A percentile compares a stretch with the other conserved stretches of the same genome.
Evolutionary conservation across 148 eudicot genomes (phyloP).

Genomic region (Arbutus unedo): DNA sequence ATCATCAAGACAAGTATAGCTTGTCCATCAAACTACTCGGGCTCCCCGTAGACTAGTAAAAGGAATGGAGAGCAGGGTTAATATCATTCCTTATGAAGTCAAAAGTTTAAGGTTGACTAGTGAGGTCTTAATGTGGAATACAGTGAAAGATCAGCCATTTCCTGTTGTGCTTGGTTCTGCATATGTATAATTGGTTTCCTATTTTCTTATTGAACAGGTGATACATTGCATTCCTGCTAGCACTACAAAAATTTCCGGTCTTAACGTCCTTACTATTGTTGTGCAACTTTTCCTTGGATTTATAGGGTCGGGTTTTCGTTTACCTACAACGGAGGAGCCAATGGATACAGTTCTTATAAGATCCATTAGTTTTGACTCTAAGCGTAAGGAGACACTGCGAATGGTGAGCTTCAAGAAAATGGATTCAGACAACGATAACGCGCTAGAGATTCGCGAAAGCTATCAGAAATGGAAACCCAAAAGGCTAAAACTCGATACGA

Average conservation of each 20-base stretch:
- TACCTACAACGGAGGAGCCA: background rate
- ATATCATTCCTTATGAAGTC: too few relatives aligned
- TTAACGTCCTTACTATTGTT: background rate
- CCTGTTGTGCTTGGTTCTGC: too few relatives aligned
- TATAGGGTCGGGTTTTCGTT: background rate
- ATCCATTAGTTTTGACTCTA: conserved; percentile 11
- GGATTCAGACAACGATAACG: background rate
- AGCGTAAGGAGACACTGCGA: background rate
- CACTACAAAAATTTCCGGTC: background rate
- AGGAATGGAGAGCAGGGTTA: too few relatives aligned
- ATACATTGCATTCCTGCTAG: background rate
- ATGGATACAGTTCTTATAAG: background rate
- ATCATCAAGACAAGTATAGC: too few relatives aligned
- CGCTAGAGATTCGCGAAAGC: background rate
- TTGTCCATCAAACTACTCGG: too few relatives aligned
- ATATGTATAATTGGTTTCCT: too few relatives aligned
- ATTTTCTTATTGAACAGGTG: background rate
- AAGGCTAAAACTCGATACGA: conserved; percentile 9
- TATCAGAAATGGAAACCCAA: conserved; percentile 8
- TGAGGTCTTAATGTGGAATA: too few relatives aligned
- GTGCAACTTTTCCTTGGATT: background rate
- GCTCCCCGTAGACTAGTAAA: too few relatives aligned
- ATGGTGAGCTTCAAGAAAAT: conserved; percentile 9
- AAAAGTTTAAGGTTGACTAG: too few relatives aligned
- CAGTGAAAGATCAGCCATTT: too few relatives aligned